phyloP scores from a whole-genome alignment of 2,329 filamentous ascomycete species.

The Pseudogymnoascus sp. region DNA sequence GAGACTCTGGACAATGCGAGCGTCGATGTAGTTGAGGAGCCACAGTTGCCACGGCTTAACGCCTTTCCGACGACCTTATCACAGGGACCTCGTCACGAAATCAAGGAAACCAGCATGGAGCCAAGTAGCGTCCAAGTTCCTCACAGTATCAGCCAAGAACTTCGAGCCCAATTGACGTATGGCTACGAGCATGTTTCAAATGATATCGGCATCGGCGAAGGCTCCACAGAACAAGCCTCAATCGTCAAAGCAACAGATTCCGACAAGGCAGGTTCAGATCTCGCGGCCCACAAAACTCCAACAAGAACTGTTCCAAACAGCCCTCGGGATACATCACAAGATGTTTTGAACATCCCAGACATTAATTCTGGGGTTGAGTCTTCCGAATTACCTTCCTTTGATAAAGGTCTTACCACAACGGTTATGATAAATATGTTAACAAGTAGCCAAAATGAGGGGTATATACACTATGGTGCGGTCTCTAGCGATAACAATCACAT shows the following conservation, averaged over 20 bases:
- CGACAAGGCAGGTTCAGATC: background rate
- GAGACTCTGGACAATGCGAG: background rate
- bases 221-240: background rate
- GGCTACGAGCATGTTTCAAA: background rate
- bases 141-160: slow-evolving; percentile 8
- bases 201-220: background rate
- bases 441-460: slow-evolving; percentile 7
- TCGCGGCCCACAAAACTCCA: background rate
- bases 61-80: background rate
- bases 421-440: slow-evolving; percentile 3
- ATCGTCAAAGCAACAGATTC: background rate
- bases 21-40: background rate
- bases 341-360: background rate
- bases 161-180: background rate
- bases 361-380: background rate
- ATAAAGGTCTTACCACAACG: background rate
- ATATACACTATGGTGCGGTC: background rate
- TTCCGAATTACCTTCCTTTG: background rate
- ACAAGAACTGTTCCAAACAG: background rate
- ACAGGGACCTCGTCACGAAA: background rate
- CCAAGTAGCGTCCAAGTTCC: slow-evolving; percentile 9
- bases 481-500: slow-evolving; percentile 1
- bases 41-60: background rate
- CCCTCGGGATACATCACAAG: background rate
- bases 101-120: background rate